Evolutionary conservation across 805 yeast species (phyloP), one percentile per base, ranked within the genome.

Genomic region (Jamesozyma gamospora): DNA sequence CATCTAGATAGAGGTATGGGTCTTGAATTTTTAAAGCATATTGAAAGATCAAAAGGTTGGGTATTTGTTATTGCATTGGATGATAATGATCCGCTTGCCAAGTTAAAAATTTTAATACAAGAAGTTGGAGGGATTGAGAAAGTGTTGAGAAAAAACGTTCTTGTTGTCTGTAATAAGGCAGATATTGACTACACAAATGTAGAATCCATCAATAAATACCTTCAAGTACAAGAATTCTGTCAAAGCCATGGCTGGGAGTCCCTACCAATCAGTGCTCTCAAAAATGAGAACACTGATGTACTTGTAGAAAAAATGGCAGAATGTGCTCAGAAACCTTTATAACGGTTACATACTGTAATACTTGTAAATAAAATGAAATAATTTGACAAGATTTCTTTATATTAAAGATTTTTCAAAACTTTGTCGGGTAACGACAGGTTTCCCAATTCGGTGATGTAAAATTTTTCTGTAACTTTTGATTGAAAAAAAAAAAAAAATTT

Each of bases 151-250:
- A 87, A 87, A 52, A 71, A 67, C 32, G 71, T 82, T 1, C 64
- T 92, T 41, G 75, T 92, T 14, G 83, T 88, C 9, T 96, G 90
- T 13, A 88, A 96, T n/a, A 92, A 92, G 60, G 97, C 96, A 1
- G 98, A 92, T 57, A 52, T 84, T 16, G 73, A 71, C 14, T 26
- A 35, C 17, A 41, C 47, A 4, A 47, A 51, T n/a, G 40, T 42
- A 32, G 72, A 63, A 2, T 62, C 81, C 2, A 66, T 70, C 30
- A 67, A 63, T 4, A 74, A 69, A 34, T 90, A 65, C 49, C 33
- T 34, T 2, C 42, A 40, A 7, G 63, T 92, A 38, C 65, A 64
- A 34, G 55, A 57, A 0, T 73, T 61, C 49, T 73, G 75, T n/a
- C 58, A 58, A 5, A 45, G 48, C 14, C 58, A 60, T 31, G 49